phyloP scores from a whole-genome alignment of 441 rosid species.

The Arabidopsis hybrid region DNA sequence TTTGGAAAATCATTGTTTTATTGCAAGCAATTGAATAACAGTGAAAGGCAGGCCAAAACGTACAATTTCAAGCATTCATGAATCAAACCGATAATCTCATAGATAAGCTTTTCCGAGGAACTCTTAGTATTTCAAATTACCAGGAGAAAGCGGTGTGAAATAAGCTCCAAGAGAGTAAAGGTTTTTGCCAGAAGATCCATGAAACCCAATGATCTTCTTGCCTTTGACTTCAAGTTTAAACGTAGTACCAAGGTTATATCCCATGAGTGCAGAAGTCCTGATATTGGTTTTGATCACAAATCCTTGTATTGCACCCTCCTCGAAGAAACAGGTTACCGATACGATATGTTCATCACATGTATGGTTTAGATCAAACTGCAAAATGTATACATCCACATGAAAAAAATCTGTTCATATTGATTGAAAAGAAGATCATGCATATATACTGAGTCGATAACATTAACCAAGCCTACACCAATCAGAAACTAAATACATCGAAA shows the following conservation, averaged over 20 bases:
- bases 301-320: neutral
- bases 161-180: constrained; percentile 5
- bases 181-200: neutral
- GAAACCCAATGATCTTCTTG: neutral
- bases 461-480: no score
- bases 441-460: no score
- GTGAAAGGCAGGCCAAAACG: no score
- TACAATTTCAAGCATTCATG: no score
- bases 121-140: neutral
- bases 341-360: neutral
- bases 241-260: constrained; percentile 1
- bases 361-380: constrained; percentile 1
- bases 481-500: no score
- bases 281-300: neutral
- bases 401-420: no score
- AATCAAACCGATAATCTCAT: no score
- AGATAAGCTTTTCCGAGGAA: no score
- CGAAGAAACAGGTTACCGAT: neutral
- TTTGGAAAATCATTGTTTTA: no score
- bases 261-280: neutral
- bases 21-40: no score
- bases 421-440: no score
- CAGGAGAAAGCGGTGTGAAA: neutral
- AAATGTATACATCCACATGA: neutral
- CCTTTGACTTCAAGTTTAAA: neutral